Evolutionary conservation across 2,329 filamentous ascomycete genomes (phyloP), one percentile per base, ranked within the genome.

Genomic region (Exserohilum turcica): DNA sequence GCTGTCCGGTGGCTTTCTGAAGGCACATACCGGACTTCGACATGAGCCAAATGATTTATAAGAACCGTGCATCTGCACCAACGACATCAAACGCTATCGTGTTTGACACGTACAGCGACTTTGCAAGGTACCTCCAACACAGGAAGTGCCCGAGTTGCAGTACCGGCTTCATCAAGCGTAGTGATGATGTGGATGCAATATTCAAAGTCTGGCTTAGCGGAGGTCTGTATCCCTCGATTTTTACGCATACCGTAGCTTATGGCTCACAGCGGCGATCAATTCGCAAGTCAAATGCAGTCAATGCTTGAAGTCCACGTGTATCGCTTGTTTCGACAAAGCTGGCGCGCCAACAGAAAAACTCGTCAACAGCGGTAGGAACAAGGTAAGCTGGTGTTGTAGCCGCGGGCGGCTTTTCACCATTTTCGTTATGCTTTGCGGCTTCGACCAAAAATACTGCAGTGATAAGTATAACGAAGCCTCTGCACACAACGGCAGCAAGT

Each of bases 341-440:
- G 38, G 4, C 13, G 29, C 9, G 16, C 28, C 7, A 13, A 42
- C 46, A 51, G 15, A n/a, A 29, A 39, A 31, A 21, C 27, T 29
- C 10, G 18, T 42, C 52, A 40, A 29, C 52, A 2, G 47, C 38
- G 9, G 16, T 19, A 6, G 42, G 1, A 46, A 10, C 36, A 50
- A 44, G 18, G 33, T 64, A 7, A 43, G 37, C 16, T 73, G 67
- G 69, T 73, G 72, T 56, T 75, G 73, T 47, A 65, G 67, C 27
- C 44, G 59, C 2, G 68, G 67, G 16, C 59, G 67, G 4, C 24
- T 73, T 6, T 68, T 70, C 51, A 44, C 66, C 19, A 66, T 74
- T 24, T 77, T 70, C 71, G 57, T 64, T 2, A 38, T 74, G 10
- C 61, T 77, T 3, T 72, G 66, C 43, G 67, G 67, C 10, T 70